phyloP scores from a whole-genome alignment of 2,329 filamentous ascomycete genomes.

The Talaromyces sp. region DNA sequence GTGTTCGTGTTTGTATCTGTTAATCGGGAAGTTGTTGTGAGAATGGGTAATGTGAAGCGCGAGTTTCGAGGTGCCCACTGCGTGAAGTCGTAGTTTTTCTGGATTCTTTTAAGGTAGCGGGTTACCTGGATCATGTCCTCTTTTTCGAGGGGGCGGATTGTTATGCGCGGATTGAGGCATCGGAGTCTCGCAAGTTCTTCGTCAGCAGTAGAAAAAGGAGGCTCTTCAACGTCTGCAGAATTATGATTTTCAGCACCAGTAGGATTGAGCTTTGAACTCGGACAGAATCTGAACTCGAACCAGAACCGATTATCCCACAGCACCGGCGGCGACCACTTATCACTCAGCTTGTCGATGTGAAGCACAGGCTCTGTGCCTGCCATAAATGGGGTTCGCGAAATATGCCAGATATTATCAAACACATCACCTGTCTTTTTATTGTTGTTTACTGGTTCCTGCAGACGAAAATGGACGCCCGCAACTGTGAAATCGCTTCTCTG shows the following conservation, averaged over 20 bases:
- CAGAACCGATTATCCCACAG: conserved; percentile 59
- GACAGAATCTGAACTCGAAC: conserved; percentile 45
- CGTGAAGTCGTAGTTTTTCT: not conserved
- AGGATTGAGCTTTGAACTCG: not conserved
- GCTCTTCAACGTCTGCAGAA: not conserved
- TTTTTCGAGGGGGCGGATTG: not conserved
- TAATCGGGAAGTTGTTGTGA: not conserved
- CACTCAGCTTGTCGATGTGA: conserved; percentile 21
- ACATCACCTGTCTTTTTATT: not conserved
- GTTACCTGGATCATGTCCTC: conserved; percentile 10
- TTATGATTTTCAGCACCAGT: not conserved
- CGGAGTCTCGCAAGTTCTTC: not conserved
- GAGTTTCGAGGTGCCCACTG: conserved; percentile 13
- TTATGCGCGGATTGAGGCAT: not conserved
- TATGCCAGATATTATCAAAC: conserved; percentile 32
- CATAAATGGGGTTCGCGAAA: conserved; percentile 40
- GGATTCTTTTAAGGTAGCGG: not conserved
- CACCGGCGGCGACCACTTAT: conserved; percentile 25
- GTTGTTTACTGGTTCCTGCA: conserved; percentile 2
- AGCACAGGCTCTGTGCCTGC: conserved; percentile 25
- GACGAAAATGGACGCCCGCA: conserved; percentile 42
- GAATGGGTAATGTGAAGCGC: conserved; percentile 41
- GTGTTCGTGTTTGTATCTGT: not conserved
- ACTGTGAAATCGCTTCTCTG: conserved; percentile 48
- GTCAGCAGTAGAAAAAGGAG: not conserved